These are phyloP conservation scores for Didymosphaeria variabile DNA, from an alignment of 2,329 filamentous ascomycete species.

Conservation along the genomic window DNA sequence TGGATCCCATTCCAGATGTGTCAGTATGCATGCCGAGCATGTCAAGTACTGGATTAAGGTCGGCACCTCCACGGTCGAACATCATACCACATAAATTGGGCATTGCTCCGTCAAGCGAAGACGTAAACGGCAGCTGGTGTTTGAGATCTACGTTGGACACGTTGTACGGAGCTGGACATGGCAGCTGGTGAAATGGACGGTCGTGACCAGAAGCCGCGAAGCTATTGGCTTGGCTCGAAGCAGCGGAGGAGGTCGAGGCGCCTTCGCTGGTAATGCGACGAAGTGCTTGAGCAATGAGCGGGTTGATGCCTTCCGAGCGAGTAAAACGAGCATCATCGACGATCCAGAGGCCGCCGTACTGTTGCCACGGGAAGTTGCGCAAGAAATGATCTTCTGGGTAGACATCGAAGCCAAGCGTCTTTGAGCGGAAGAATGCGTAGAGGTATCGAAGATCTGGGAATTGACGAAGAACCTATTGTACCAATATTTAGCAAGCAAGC, in stretches of 20 bases:
- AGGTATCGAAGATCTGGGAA: slow-evolving; percentile 49
- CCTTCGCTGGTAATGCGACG: slow-evolving; percentile 43
- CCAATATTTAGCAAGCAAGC: slow-evolving; percentile 33
- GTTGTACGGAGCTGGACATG: slow-evolving; percentile 1
- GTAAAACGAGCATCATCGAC: slow-evolving; percentile 51
- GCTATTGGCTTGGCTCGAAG: slow-evolving; percentile 19
- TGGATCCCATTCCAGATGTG: slow-evolving; percentile 9
- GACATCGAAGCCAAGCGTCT: slow-evolving; percentile 49
- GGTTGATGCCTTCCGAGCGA: slow-evolving; percentile 33
- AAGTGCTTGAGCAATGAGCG: slow-evolving; percentile 36
- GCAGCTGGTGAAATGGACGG: slow-evolving; percentile 21
- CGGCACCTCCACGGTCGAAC: slow-evolving; percentile 3
- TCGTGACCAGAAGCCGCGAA: slow-evolving; percentile 28
- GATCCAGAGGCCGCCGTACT: slow-evolving; percentile 50
- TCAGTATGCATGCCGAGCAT: slow-evolving; percentile 26
- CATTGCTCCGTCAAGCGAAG: slow-evolving; percentile 26
- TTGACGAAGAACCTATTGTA: slow-evolving; percentile 45
- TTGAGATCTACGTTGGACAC: background rate
- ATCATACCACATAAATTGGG: slow-evolving; percentile 8
- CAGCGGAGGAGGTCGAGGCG: slow-evolving; percentile 21
- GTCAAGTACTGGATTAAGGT: slow-evolving; percentile 27
- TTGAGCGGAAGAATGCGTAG: slow-evolving; percentile 50
- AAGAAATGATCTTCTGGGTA: slow-evolving; percentile 51
- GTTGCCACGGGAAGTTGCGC: slow-evolving; percentile 49
- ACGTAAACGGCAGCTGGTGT: slow-evolving; percentile 19